These are phyloP conservation scores for Phytophthora constricta DNA, from an alignment of 352 stramenopile species.

Conservation along the genomic window DNA sequence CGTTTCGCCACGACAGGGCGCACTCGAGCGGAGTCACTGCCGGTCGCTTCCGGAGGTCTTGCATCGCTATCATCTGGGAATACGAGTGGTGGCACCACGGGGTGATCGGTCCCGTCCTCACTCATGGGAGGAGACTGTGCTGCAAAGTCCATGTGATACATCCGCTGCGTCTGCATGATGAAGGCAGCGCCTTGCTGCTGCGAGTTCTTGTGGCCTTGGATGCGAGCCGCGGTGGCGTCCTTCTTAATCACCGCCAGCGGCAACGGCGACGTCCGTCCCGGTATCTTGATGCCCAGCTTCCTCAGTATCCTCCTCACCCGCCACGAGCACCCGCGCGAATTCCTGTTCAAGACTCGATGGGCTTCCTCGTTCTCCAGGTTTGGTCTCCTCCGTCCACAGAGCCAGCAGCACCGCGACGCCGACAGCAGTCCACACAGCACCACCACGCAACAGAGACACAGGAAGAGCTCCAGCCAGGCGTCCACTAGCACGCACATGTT, in stretches of 20 bases:
- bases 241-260: slow-evolving; percentile 73
- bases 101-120: slow-evolving; percentile 1
- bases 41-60: background rate
- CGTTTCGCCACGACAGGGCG: slow-evolving; percentile 12
- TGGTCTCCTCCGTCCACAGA: slow-evolving; percentile 15
- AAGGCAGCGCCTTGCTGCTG: slow-evolving; percentile 70
- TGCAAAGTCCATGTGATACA: slow-evolving; percentile 54
- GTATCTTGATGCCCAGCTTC: slow-evolving; percentile 14
- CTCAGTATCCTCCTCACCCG: slow-evolving; percentile 19
- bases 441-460: slow-evolving; percentile 40
- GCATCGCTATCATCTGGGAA: slow-evolving; percentile 4
- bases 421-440: slow-evolving; percentile 35
- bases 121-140: slow-evolving; percentile 12
- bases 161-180: slow-evolving; percentile 72
- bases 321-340: slow-evolving; percentile 4
- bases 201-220: slow-evolving; percentile 82
- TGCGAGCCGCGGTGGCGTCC: slow-evolving; percentile 62
- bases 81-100: slow-evolving; percentile 6
- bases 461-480: slow-evolving; percentile 59
- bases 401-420: slow-evolving; percentile 33
- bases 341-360: slow-evolving; percentile 15
- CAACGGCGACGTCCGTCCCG: slow-evolving; percentile 46
- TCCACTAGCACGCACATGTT: slow-evolving; percentile 74
- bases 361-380: slow-evolving; percentile 3
- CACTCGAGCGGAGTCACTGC: background rate